These are phyloP conservation scores for Yamadazyma sp. DNA, from an alignment of 1,139 yeast genomes.

Conservation along the genomic window DNA sequence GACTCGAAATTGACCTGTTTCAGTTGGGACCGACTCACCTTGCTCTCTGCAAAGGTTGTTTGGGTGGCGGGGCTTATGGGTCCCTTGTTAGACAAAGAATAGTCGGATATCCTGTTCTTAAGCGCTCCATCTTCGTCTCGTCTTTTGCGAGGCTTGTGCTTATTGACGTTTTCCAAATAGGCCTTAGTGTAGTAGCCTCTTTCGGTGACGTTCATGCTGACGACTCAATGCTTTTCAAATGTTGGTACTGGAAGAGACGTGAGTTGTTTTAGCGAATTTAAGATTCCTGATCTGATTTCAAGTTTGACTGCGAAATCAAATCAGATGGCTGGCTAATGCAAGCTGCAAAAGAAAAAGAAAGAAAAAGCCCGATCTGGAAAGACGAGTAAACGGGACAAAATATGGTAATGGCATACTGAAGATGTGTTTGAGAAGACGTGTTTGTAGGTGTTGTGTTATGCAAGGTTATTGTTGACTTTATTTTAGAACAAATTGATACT, in stretches of 20 bases:
- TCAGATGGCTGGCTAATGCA: conserved; percentile 9
- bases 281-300: too few species aligned
- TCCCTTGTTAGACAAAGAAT: conserved; percentile 5
- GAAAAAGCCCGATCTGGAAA: neutral
- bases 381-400: neutral
- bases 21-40: too few species aligned
- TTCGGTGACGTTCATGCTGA: conserved; percentile 28
- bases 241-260: too few species aligned
- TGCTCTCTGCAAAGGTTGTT: neutral
- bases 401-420: neutral
- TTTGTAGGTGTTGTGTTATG: too few species aligned
- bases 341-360: conserved; percentile 2
- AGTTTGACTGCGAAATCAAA: conserved; percentile 4
- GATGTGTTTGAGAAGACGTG: too few species aligned
- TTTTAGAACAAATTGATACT: too few species aligned
- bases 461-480: too few species aligned
- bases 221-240: neutral
- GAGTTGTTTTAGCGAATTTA: too few species aligned
- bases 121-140: neutral
- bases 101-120: conserved; percentile 2
- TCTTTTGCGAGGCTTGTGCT: conserved; percentile 6
- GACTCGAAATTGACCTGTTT: neutral
- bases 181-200: conserved; percentile 29
- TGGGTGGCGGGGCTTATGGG: neutral
- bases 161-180: conserved; percentile 22